Evolutionary conservation across 192 early-diverging fungal genomes (phyloP).

Genomic region (Thamnidium elegans): DNA sequence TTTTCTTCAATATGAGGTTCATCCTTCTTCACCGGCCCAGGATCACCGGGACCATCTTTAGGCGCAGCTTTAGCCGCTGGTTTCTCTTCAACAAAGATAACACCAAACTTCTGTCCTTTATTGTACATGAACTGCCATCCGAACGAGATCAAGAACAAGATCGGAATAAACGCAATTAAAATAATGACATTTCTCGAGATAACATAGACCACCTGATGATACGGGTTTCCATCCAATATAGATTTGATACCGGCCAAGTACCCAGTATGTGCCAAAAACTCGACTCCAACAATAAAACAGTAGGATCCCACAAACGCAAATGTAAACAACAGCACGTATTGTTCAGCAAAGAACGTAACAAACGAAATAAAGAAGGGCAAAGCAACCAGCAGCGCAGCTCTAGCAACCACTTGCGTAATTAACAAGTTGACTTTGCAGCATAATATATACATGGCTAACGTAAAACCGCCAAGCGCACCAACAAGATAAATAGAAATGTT

Average conservation of each 20-base stretch:
- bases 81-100: conserved; percentile 16
- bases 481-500: conserved; percentile 32
- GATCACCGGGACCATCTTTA: conserved; percentile 2
- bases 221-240: conserved; percentile 18
- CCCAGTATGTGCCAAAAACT: conserved; percentile 23
- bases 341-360: conserved; percentile 15
- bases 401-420: conserved; percentile 17
- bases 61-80: neutral
- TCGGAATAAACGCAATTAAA: conserved; percentile 4
- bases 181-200: conserved; percentile 8
- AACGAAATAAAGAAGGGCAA: conserved; percentile 7
- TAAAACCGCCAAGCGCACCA: conserved; percentile 31
- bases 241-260: conserved; percentile 15
- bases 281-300: conserved; percentile 18
- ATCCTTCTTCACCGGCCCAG: neutral
- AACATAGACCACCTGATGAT: conserved; percentile 6
- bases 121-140: conserved; percentile 8
- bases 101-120: conserved; percentile 24
- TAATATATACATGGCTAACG: conserved; percentile 28
- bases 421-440: conserved; percentile 28
- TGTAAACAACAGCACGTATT: conserved; percentile 12
- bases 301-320: conserved; percentile 17
- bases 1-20: neutral
- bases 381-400: conserved; percentile 4
- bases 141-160: conserved; percentile 24